Evolutionary conservation across 495 filamentous ascomycete genomes (phyloP), one percentile per base, ranked within the genome.

Genomic region (Geopyxis carbonaria): DNA sequence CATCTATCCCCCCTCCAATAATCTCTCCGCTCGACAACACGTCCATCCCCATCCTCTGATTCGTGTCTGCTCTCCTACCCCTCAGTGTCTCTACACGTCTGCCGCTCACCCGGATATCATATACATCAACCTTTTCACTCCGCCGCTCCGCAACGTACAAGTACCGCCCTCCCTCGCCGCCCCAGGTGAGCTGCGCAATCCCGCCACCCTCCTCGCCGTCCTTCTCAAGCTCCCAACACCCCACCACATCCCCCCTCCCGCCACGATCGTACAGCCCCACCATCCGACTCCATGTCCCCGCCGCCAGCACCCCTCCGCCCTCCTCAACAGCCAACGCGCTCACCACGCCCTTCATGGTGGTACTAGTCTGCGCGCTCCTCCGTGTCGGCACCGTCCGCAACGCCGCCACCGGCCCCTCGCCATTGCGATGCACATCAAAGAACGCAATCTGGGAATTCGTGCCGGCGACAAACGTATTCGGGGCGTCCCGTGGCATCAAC

Each of bases 341-440:
- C 1, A 94, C 63, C 29, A 79, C 75, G 1, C 89, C 89, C 43
- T 78, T 80, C 75, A 91, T 89, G 6, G 83, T 83, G 8, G 78
- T 60, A 10, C 75, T 75, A 13, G 73, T 73, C 19, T 70, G 62
- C 36, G 77, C 67, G 50, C 78, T 77, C 5, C 72, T 64, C 45
- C 77, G 75, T n/a, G 75, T 77, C 2, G 78, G 75, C 19, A 82
- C 83, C 0, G 85, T 92, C 21, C 70, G 67, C 51, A 84, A 63
- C 36, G 64, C 58, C 2, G 63, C 43, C 0, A 80, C 35, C 0
- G 86, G 85, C 0, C 70, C 72, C 2, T 63, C 56, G n/a, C 72
- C 74, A 6, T 72, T 58, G 1, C 76, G 70, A 14, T 70, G 67
- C 8, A 85, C 56, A 58, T 94, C 85, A 48, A 92, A 95, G 21